Conservation (phyloP, 208 protist species). For the Wallacemonas sp. region DNA sequence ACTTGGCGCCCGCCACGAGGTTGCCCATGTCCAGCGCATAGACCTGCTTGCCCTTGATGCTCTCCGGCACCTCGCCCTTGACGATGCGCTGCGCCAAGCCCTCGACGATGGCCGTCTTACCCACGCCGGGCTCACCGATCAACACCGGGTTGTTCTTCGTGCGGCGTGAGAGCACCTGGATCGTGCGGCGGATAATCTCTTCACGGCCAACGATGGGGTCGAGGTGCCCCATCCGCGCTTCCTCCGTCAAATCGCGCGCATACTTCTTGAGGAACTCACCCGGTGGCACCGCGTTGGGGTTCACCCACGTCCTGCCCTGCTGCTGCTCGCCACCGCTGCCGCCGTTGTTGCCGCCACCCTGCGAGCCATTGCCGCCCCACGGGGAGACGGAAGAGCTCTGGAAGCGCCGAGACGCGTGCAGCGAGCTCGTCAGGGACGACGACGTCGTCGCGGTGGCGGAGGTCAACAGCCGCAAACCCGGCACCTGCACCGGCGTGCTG, state of each 20-base stretch:
- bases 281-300: constrained; percentile 83
- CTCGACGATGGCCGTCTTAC: constrained; percentile 94
- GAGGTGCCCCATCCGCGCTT: constrained; percentile 92
- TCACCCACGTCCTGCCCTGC: constrained; percentile 81
- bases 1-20: constrained; percentile 99
- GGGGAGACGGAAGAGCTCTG: constrained; percentile 44
- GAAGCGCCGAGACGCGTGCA: not conserved
- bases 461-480: too few species aligned
- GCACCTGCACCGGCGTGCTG: too few species aligned
- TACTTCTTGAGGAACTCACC: constrained; percentile 96
- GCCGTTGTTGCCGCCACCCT: constrained; percentile 18
- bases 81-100: constrained; percentile 92
- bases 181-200: constrained; percentile 98
- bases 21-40: constrained; percentile 98
- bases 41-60: constrained; percentile 82
- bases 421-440: not conserved
- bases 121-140: constrained; percentile 96
- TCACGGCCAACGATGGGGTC: constrained; percentile 99
- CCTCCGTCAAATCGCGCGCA: constrained; percentile 94
- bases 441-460: too few species aligned
- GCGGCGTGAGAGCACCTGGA: constrained; percentile 95
- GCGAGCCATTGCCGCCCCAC: constrained; percentile 29
- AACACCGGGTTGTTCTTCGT: constrained; percentile 99
- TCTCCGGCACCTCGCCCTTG: constrained; percentile 91
- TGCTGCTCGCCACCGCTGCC: constrained; percentile 35